phyloP scores from a whole-genome alignment of 345 rosid genomes.

The Eucalyptus microcorys region DNA sequence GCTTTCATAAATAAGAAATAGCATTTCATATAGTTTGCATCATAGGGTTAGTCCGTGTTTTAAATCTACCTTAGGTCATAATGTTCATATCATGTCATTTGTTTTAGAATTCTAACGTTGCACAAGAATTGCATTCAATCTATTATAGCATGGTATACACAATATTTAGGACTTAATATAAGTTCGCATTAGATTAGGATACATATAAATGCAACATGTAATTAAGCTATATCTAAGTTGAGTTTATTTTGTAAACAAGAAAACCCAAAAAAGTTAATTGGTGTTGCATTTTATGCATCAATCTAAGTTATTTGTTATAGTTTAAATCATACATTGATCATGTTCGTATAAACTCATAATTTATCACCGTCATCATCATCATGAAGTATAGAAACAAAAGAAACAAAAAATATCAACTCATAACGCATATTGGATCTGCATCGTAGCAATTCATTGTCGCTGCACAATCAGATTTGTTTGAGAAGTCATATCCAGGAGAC shows the following conservation, averaged over 20 bases:
- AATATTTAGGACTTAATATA: too few relatives aligned
- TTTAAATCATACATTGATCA: background rate
- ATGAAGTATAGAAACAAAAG: too few relatives aligned
- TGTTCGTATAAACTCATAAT: background rate
- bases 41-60: too few relatives aligned
- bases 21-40: background rate
- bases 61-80: background rate
- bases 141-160: too few relatives aligned
- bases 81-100: background rate
- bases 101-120: background rate
- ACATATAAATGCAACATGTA: too few relatives aligned
- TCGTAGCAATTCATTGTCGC: too few relatives aligned
- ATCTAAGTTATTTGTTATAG: background rate
- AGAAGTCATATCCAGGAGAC: too few relatives aligned
- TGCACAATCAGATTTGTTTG: too few relatives aligned
- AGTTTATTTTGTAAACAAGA: too few relatives aligned
- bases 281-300: background rate
- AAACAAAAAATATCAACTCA: background rate
- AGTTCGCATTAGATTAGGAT: too few relatives aligned
- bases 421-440: background rate
- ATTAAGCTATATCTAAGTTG: background rate
- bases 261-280: too few relatives aligned
- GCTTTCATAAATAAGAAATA: background rate
- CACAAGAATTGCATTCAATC: too few relatives aligned
- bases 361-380: background rate